Percentiles rank a stretch among this genome's conserved stretches.
Evolutionary conservation across 2,329 filamentous ascomycete species (phyloP).

Genomic region (Tolypocladium sp.): DNA sequence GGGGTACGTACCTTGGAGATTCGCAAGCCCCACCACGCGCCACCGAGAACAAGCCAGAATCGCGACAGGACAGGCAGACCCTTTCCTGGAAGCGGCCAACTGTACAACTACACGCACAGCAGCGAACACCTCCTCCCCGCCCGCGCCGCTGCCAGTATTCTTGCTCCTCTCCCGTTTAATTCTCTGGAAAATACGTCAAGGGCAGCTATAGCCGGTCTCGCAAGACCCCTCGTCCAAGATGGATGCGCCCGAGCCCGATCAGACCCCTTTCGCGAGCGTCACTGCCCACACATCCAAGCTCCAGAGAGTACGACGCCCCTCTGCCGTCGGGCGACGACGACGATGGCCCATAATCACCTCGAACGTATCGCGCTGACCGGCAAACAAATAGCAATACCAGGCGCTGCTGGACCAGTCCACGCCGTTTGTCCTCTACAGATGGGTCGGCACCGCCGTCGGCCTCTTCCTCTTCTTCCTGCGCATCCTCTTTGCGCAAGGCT

Average conservation of each 20-base stretch:
- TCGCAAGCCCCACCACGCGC: not conserved
- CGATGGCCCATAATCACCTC: not conserved
- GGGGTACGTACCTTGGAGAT: not conserved
- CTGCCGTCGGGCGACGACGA: not conserved
- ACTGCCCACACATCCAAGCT: slow-evolving; percentile 73
- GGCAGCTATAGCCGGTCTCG: not conserved
- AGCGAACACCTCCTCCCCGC: not conserved
- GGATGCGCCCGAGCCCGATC: slow-evolving; percentile 80
- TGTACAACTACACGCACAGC: not conserved
- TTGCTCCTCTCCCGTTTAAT: not conserved
- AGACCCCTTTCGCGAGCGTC: slow-evolving; percentile 87
- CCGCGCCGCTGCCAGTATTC: not conserved
- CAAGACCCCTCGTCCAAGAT: slow-evolving; percentile 35
- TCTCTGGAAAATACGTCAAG: not conserved
- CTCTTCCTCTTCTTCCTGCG: slow-evolving; percentile 78
- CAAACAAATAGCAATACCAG: slow-evolving; percentile 69
- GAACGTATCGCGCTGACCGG: not conserved
- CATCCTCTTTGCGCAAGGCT: slow-evolving; percentile 88
- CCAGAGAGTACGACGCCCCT: slow-evolving; percentile 48
- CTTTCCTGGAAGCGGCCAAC: not conserved
- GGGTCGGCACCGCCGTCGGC: slow-evolving; percentile 70
- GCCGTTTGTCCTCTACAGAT: slow-evolving; percentile 81
- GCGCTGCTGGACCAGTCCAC: slow-evolving; percentile 88
- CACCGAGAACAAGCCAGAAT: not conserved
- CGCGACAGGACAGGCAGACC: not conserved